These are phyloP conservation scores for Beauveria varroae DNA, from an alignment of 2,329 filamentous ascomycete species.

Conservation along the genomic window DNA sequence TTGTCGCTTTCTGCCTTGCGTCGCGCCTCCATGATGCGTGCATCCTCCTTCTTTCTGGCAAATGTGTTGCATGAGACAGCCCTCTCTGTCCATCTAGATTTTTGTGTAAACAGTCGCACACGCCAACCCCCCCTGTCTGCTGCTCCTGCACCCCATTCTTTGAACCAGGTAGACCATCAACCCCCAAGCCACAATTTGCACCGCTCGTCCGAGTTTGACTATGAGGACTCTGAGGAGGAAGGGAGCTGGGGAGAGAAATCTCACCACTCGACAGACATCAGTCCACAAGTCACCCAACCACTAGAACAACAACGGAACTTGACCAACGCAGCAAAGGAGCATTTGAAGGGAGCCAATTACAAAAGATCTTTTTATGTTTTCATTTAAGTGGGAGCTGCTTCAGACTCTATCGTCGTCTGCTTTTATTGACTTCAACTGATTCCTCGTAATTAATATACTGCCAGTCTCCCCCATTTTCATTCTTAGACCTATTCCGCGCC, in stretches of 20 bases:
- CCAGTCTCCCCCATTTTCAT: too few relatives aligned
- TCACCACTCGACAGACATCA: constrained; percentile 8
- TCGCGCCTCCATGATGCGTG: neutral
- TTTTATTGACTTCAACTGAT: neutral
- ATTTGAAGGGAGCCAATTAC: neutral
- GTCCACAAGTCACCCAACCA: constrained; percentile 10
- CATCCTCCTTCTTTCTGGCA: neutral
- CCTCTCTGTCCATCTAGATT: neutral
- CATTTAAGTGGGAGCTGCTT: neutral
- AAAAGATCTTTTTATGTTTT: neutral
- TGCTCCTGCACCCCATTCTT: neutral
- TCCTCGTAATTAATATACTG: neutral
- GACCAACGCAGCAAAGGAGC: neutral
- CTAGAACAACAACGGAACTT: neutral
- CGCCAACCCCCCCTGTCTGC: neutral
- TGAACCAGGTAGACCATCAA: neutral
- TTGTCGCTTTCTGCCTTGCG: neutral
- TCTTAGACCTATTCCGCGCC: neutral
- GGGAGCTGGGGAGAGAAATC: neutral
- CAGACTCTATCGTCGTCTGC: neutral
- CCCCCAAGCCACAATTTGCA: neutral
- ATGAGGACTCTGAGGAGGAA: neutral
- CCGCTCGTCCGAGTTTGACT: neutral
- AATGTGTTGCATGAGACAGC: neutral
- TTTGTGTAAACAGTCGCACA: too few relatives aligned